Evolutionary conservation across 495 filamentous ascomycete species (phyloP).

Genomic region (Penicillium atrosanguineum): DNA sequence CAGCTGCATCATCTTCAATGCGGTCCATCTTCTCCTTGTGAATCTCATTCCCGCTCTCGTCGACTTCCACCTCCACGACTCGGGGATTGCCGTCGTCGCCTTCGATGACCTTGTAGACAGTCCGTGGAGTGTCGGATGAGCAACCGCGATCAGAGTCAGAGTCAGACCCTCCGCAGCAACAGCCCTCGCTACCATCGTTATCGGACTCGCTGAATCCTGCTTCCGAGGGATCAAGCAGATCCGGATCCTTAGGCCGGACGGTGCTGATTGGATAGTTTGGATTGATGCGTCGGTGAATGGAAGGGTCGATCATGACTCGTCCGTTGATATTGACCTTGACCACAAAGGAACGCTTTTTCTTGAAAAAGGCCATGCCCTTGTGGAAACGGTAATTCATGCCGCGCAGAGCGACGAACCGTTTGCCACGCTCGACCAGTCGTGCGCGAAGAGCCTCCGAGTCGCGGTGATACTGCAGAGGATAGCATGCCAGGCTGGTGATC

Average conservation of each 20-base stretch:
- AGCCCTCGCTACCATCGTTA: slow-evolving; percentile 40
- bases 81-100: slow-evolving; percentile 60
- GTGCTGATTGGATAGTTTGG: slow-evolving; percentile 84
- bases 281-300: slow-evolving; percentile 81
- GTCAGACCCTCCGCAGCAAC: slow-evolving; percentile 47
- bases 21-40: slow-evolving; percentile 62
- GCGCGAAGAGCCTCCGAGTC: slow-evolving; percentile 62
- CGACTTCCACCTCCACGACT: slow-evolving; percentile 59
- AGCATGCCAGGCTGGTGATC: slow-evolving; percentile 74
- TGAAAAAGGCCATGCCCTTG: slow-evolving; percentile 77
- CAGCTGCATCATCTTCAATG: slow-evolving; percentile 42
- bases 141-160: slow-evolving; percentile 47
- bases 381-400: slow-evolving; percentile 87
- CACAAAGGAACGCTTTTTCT: slow-evolving; percentile 69
- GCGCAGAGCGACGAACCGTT: slow-evolving; percentile 74
- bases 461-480: slow-evolving; percentile 81
- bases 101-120: slow-evolving; percentile 64
- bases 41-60: slow-evolving; percentile 61
- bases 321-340: slow-evolving; percentile 89
- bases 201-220: slow-evolving; percentile 41
- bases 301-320: slow-evolving; percentile 87
- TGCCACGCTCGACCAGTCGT: slow-evolving; percentile 78
- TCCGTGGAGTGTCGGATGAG: slow-evolving; percentile 52
- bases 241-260: slow-evolving; percentile 73
- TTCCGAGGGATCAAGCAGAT: slow-evolving; percentile 58